phyloP scores from a whole-genome alignment of 768 basidiomycete species.

The Rhizopogon rudus region DNA sequence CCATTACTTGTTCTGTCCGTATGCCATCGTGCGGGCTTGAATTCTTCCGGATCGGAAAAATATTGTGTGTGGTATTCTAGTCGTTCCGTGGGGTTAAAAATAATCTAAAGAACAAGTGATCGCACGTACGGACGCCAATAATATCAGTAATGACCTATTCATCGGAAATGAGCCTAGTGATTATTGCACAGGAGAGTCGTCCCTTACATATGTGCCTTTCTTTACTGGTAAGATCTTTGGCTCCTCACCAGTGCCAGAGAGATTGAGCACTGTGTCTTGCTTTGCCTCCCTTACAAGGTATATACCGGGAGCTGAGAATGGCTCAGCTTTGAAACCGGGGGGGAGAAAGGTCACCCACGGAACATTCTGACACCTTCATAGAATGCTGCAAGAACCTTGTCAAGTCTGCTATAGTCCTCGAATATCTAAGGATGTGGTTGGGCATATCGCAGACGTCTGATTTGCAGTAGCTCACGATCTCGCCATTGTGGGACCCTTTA shows the following conservation, averaged over 20 bases:
- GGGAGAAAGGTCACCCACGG: conserved; percentile 16
- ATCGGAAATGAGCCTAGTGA: neutral
- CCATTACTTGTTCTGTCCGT: conserved; percentile 3
- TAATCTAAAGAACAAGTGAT: neutral
- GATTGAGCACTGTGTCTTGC: conserved; percentile 20
- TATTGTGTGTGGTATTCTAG: conserved; percentile 33
- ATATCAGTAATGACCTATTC: conserved; percentile 24
- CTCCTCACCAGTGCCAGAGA: conserved; percentile 9
- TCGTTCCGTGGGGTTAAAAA: conserved; percentile 11
- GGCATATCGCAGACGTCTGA: neutral
- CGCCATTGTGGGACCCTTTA: conserved; percentile 11
- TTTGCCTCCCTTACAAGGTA: conserved; percentile 25
- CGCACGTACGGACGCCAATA: conserved; percentile 21
- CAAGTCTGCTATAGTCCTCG: no score
- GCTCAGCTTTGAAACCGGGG: neutral
- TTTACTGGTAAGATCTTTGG: conserved; percentile 13
- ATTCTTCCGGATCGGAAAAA: conserved; percentile 32
- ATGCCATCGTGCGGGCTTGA: conserved; percentile 35
- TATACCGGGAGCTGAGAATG: conserved; percentile 20
- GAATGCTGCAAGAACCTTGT: conserved; percentile 17
- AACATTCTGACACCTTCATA: conserved; percentile 30
- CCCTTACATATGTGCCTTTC: conserved; percentile 18
- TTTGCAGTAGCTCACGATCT: conserved; percentile 10
- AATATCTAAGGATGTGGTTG: conserved; percentile 2
- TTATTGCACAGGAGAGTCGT: no score